phyloP scores from a whole-genome alignment of 805 yeast species.

The Schwanniomyces sp. region DNA sequence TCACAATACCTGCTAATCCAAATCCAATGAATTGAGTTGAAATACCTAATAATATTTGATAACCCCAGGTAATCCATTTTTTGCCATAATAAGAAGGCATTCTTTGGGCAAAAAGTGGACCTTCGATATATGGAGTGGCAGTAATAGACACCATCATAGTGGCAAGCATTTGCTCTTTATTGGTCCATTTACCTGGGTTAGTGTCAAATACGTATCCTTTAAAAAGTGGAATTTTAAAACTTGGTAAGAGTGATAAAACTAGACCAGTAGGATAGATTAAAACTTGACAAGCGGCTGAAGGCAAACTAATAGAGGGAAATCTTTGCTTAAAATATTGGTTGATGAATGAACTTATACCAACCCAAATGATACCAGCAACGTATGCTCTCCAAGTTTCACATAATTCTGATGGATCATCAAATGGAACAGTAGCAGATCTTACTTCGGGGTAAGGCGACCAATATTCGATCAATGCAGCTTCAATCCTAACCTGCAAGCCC shows the following conservation, averaged over 20 bases:
- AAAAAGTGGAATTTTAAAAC: conserved; percentile 16
- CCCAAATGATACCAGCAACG: conserved; percentile 50
- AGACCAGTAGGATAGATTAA: conserved; percentile 46
- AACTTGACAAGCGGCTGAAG: conserved; percentile 44
- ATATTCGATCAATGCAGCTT: conserved; percentile 41
- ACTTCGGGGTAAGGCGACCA: conserved; percentile 33
- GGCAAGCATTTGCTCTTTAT: conserved; percentile 7
- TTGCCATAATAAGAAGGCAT: conserved; percentile 2
- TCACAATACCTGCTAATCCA: conserved; percentile 30
- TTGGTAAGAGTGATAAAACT: conserved; percentile 34
- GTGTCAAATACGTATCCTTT: conserved; percentile 1
- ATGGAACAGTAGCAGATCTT: conserved; percentile 27
- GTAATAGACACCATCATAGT: conserved; percentile 6
- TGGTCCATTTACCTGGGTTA: conserved; percentile 8
- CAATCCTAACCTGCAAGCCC: conserved; percentile 29
- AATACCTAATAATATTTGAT: conserved; percentile 22
- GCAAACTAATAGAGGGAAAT: conserved; percentile 45
- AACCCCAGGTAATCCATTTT: conserved; percentile 10
- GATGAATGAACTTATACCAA: conserved; percentile 51
- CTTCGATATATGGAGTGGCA: conserved; percentile 4
- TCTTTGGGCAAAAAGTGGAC: conserved; percentile 5
- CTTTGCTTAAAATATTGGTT: conserved; percentile 58
- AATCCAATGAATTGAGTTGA: conserved; percentile 28
- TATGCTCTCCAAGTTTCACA: conserved; percentile 49
- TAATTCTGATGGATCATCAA: conserved; percentile 34